These are phyloP conservation scores for Ophiosphaerella herpotricha DNA, from an alignment of 2,329 filamentous ascomycete genomes.

Conservation along the genomic window DNA sequence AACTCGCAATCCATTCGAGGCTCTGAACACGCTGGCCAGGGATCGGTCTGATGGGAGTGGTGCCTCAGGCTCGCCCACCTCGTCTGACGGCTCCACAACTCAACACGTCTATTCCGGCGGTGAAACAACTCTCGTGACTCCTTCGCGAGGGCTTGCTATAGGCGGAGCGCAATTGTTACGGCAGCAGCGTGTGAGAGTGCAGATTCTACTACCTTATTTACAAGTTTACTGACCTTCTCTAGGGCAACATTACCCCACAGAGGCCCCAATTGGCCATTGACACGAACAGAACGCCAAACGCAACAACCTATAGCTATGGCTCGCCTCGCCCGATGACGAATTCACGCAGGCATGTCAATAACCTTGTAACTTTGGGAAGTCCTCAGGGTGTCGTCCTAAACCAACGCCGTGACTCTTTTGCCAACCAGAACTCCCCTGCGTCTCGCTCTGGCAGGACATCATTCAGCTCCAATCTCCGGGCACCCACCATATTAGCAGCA, in stretches of 20 bases:
- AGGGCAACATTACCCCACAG: constrained; percentile 6
- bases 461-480: constrained; percentile 4
- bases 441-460: constrained; percentile 6
- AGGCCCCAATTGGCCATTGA: constrained; percentile 3
- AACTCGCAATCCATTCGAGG: constrained; percentile 6
- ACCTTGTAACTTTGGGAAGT: not conserved
- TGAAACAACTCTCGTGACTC: not conserved
- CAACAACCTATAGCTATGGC: constrained; percentile 1
- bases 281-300: not conserved
- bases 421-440: constrained; percentile 2
- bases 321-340: constrained; percentile 8
- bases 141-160: constrained; percentile 4
- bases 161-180: not conserved
- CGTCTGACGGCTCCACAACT: constrained; percentile 16
- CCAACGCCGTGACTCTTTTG: constrained; percentile 6
- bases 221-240: not conserved
- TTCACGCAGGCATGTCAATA: not conserved
- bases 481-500: constrained; percentile 2
- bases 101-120: constrained; percentile 1
- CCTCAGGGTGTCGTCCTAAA: not conserved
- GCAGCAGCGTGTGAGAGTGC: constrained; percentile 15
- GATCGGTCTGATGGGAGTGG: constrained; percentile 12
- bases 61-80: constrained; percentile 12
- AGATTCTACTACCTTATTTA: not conserved
- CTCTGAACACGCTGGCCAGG: constrained; percentile 4